These are phyloP conservation scores for Nakazawaea wickerhamii DNA, from an alignment of 805 yeast genomes.

Conservation along the genomic window DNA sequence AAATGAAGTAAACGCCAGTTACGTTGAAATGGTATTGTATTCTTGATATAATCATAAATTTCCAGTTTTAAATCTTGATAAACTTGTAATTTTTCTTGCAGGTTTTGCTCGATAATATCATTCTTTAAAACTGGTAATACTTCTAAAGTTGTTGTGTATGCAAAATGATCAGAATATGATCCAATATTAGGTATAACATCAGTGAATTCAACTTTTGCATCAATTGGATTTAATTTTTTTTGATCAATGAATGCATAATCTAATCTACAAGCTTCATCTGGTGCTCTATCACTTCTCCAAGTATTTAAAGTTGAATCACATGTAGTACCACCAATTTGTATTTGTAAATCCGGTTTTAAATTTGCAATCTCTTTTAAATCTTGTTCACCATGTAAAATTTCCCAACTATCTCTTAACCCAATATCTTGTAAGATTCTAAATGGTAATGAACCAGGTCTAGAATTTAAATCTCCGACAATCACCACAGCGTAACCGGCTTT, in stretches of 20 bases:
- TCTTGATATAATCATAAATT: constrained; percentile 39
- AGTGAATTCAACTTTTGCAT: constrained; percentile 71
- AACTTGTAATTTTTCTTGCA: constrained; percentile 23
- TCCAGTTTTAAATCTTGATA: constrained; percentile 46
- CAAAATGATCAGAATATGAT: constrained; percentile 92
- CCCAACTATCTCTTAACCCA: constrained; percentile 83
- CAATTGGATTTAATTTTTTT: constrained; percentile 41
- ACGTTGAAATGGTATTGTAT: constrained; percentile 55
- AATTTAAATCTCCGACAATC: constrained; percentile 90
- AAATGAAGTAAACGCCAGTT: constrained; percentile 65
- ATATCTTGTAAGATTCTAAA: constrained; percentile 64
- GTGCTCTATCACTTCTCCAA: constrained; percentile 59
- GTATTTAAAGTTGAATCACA: constrained; percentile 86
- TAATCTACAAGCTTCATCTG: constrained; percentile 75
- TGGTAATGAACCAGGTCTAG: constrained; percentile 82
- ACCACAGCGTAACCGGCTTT: constrained; percentile 80
- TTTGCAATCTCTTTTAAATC: constrained; percentile 35
- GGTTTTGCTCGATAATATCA: not conserved
- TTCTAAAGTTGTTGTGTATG: constrained; percentile 47
- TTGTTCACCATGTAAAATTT: constrained; percentile 48
- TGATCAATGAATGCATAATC: constrained; percentile 85
- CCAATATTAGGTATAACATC: constrained; percentile 63
- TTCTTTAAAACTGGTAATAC: constrained; percentile 18
- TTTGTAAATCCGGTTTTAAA: constrained; percentile 55
- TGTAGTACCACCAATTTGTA: constrained; percentile 73